Base-by-base conservation (phyloP, 768 basidiomycete species). In the Podaxis sp. region DNA sequence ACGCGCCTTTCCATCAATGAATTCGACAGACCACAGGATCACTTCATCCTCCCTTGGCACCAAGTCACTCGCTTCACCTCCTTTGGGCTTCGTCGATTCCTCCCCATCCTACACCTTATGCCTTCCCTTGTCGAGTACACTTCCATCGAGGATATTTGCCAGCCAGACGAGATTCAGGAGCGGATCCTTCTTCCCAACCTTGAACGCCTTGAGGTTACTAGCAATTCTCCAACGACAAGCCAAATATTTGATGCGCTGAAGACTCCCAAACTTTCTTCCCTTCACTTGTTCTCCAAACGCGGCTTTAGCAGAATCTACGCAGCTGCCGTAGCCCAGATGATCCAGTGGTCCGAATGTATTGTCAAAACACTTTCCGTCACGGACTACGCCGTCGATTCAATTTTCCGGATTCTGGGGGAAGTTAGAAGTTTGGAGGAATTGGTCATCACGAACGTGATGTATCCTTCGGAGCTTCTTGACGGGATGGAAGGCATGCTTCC, bases 221-320 rank as follows among this genome's bases (percentile, higher is more conserved):
- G 58, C 15, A 52, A 59, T 5, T 59, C 50, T 22, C 58, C 58
- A 24, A 59, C 58, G n/a, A 59, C 47, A 8, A 59, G 50, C 36
- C 58, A 59, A 25, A 25, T 59, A 6, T 59, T 59, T 27, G 58
- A 59, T 17, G 22, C 38, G 12, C 49, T 59, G 11, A 22, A 8
- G 22, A 51, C 50, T 2, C 58, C 58, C 2, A 59, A 59, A 40
- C 50, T 59, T 6, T 25, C 33, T 15, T 51, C 58, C 24, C 58
- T 59, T 17, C 37, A 19, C 9, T n/a, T 59, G 19, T 38, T 50
- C 4, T 59, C 58, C 22, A 52, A 51, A 25, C 37, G 50, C 2
- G 58, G 58, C 22, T 59, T 59, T 36, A 59, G 58, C 49, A 59
- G 58, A 29, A 59, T 59, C n/a, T 59, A 59, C 9, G 49, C 58